Evolutionary conservation across 2,329 filamentous ascomycete genomes (phyloP).

Genomic region (Pseudogymnoascus sp.): DNA sequence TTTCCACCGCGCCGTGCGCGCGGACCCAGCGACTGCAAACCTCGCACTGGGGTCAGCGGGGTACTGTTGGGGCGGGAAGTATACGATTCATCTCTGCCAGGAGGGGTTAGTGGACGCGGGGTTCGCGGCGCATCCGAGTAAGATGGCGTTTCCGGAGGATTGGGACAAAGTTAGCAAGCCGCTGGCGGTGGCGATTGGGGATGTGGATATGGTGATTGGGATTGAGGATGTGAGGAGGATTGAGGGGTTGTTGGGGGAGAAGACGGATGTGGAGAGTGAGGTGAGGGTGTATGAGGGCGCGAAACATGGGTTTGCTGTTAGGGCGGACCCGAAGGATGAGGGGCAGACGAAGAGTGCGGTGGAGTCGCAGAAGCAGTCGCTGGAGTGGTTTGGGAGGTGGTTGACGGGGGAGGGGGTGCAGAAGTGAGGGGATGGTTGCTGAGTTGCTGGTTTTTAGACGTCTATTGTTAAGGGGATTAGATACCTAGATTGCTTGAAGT

Average conservation of each 20-base stretch:
- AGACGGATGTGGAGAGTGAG: constrained; percentile 27
- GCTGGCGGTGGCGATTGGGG: constrained; percentile 40
- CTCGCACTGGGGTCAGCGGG: constrained; percentile 26
- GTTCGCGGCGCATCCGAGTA: neutral
- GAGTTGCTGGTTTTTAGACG: neutral
- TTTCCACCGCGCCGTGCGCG: neutral
- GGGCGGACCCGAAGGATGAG: constrained; percentile 30
- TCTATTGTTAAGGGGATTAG: neutral
- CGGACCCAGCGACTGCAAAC: neutral
- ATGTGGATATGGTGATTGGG: constrained; percentile 37
- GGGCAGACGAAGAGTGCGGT: constrained; percentile 27
- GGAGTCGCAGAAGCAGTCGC: constrained; percentile 33
- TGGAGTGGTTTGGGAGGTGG: constrained; percentile 29
- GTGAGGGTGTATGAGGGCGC: constrained; percentile 32
- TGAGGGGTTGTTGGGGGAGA: constrained; percentile 25
- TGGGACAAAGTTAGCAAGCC: constrained; percentile 31
- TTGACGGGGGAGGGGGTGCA: neutral
- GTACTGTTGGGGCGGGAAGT: constrained; percentile 54
- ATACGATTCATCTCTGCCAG: constrained; percentile 39
- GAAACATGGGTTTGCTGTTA: constrained; percentile 36
- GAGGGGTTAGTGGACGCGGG: constrained; percentile 17
- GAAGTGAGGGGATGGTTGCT: neutral
- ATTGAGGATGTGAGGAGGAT: constrained; percentile 20
- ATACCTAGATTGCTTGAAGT: neutral
- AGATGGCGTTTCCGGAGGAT: neutral